These are phyloP conservation scores for Nakazawaea ambrosiae DNA, from an alignment of 805 yeast species.

Conservation along the genomic window DNA sequence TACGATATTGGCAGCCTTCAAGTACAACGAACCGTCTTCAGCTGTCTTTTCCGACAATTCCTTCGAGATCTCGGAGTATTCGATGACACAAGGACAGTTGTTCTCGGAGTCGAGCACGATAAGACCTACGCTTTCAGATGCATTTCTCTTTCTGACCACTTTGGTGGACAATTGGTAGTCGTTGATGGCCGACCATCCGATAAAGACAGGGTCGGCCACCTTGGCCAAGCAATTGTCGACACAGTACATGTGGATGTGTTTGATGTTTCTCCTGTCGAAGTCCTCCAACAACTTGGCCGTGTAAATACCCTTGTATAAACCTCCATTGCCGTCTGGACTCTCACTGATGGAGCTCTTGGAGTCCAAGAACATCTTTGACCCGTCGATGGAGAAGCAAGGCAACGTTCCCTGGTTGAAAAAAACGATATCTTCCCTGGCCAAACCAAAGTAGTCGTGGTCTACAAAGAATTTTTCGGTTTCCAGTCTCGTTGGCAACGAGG, in stretches of 20 bases:
- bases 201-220: slow-evolving; percentile 85
- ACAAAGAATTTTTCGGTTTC: slow-evolving; percentile 69
- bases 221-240: slow-evolving; percentile 90
- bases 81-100: slow-evolving; percentile 81
- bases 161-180: slow-evolving; percentile 79
- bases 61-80: slow-evolving; percentile 81
- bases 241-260: slow-evolving; percentile 94
- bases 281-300: slow-evolving; percentile 62
- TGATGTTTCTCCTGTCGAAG: slow-evolving; percentile 57
- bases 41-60: slow-evolving; percentile 67
- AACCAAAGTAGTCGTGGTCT: slow-evolving; percentile 63
- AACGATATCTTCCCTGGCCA: slow-evolving; percentile 47
- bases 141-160: slow-evolving; percentile 87
- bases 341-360: slow-evolving; percentile 52
- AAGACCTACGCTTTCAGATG: slow-evolving; percentile 85
- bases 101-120: slow-evolving; percentile 61
- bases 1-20: slow-evolving; percentile 95
- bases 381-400: slow-evolving; percentile 77
- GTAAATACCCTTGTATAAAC: slow-evolving; percentile 78
- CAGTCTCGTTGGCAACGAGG: slow-evolving; percentile 78
- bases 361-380: slow-evolving; percentile 61
- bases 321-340: slow-evolving; percentile 99
- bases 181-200: slow-evolving; percentile 75
- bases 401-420: slow-evolving; percentile 94
- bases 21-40: slow-evolving; percentile 51